Evolutionary conservation across 2,329 filamentous ascomycete species (phyloP), one percentile per base, ranked within the genome.

Genomic region (Tolypocladium guangdongense): DNA sequence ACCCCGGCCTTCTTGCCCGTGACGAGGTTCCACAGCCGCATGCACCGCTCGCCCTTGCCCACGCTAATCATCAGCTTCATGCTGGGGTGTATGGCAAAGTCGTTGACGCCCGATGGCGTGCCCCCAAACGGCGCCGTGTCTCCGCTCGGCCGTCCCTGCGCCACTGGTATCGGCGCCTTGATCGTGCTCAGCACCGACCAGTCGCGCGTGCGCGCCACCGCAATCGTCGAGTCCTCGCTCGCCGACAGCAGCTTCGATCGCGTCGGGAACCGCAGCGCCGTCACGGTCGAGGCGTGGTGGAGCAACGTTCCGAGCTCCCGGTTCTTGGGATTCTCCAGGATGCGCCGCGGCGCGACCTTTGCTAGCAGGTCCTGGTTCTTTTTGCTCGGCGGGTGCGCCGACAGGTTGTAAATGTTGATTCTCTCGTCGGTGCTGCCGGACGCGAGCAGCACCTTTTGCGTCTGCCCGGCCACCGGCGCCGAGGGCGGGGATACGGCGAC

Each of bases 61-160:
- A 97, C 90, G 61, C 83, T 95, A 56, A 99, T 83, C 88, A 97
- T 96, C 50, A 99, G 76, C 73, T 96, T 97, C 80, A 95, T 89
- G 68, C 88, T 95, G 0, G 93, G 92, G 67, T 99, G 93, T 30
- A 99, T 87, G 2, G 92, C 90, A 68, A 99, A 95, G 67, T 91
- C 88, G 67, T 96, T 97, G 60, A 97, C 83, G 20, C 93, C 93
- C n/a, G 85, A 82, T 0, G 91, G 91, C 30, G 87, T 82, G 49
- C 84, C 87, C 20, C 90, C 90, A 12, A 86, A 80, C 2, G 87
- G 84, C 8, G 90, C 90, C 20, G 92, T 97, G 68, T 96, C 92
- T 55, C 92, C 92, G 60, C 85, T 92, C 11, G 92, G 91, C 58
- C 91, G 78, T 33, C 90, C 90, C 57, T 82, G 75, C 3, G 84